phyloP scores from a whole-genome alignment of 148 eudicot genomes.

The Vaccinium vitisidaea region DNA sequence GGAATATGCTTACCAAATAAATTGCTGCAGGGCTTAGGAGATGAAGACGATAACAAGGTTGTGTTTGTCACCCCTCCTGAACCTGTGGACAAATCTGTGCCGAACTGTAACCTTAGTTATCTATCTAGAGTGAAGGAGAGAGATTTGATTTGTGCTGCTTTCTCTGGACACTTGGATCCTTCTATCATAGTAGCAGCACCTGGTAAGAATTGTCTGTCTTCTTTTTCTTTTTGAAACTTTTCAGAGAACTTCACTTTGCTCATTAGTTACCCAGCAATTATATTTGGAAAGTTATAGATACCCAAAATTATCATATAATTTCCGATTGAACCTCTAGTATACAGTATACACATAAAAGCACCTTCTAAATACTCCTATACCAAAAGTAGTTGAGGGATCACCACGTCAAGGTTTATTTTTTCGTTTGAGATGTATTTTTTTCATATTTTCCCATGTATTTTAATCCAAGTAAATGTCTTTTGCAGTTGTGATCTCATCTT shows the following conservation, averaged over 20 bases:
- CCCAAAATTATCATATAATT: not conserved
- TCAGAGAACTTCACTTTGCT: constrained; percentile 7
- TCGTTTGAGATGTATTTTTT: not conserved
- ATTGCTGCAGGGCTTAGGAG: constrained; percentile 47
- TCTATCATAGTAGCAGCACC: constrained; percentile 62
- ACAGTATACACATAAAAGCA: not conserved
- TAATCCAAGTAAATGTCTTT: constrained; percentile 9
- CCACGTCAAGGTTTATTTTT: not conserved
- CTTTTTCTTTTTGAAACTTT: not conserved
- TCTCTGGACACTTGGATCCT: constrained; percentile 79
- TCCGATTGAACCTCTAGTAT: not conserved
- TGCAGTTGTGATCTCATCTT: constrained; percentile 82
- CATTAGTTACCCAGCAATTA: not conserved
- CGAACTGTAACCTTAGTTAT: constrained; percentile 36
- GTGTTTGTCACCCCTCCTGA: constrained; percentile 70
- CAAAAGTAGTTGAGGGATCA: not conserved
- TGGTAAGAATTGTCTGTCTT: constrained; percentile 42
- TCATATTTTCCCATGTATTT: not conserved
- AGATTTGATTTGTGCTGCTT: constrained; percentile 57
- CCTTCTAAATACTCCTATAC: not conserved
- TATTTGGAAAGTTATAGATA: not conserved
- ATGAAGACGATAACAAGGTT: constrained; percentile 36
- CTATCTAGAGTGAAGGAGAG: constrained; percentile 63
- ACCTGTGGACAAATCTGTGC: constrained; percentile 19
- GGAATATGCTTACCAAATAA: not conserved